phyloP scores from a whole-genome alignment of 1,284 basidiomycete genomes.

The Tremellales sp. region DNA sequence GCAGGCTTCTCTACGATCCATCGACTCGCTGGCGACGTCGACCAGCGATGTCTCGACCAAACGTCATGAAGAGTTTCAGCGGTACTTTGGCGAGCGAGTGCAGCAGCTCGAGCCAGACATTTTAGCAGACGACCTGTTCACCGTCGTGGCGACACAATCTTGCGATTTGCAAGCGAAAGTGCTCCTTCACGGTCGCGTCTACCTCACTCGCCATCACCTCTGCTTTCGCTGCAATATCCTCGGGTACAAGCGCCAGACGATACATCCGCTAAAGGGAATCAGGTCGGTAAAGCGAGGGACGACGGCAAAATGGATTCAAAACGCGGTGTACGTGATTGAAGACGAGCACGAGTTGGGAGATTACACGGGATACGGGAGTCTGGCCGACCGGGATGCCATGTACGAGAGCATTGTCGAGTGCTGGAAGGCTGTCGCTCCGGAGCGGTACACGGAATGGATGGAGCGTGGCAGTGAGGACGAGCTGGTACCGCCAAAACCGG shows the following conservation, averaged over 20 bases:
- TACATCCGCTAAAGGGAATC: conserved; percentile 16
- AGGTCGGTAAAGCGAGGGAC: conserved; percentile 17
- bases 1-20: too few species aligned
- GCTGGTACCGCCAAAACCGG: neutral
- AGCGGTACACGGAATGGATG: conserved; percentile 9
- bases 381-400: conserved; percentile 23
- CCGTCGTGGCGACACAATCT: conserved; percentile 23
- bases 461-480: neutral
- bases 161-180: conserved; percentile 20
- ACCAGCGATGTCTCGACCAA: too few species aligned
- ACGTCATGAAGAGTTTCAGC: too few species aligned
- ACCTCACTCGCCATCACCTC: conserved; percentile 22
- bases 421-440: conserved; percentile 18
- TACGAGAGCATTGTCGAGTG: conserved; percentile 12
- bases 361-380: conserved; percentile 20
- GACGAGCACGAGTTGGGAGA: conserved; percentile 3
- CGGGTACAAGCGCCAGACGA: conserved; percentile 16
- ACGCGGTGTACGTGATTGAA: conserved; percentile 17
- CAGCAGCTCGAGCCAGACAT: too few species aligned
- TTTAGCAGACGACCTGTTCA: conserved; percentile 13
- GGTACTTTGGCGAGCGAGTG: too few species aligned
- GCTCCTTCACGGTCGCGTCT: conserved; percentile 24
- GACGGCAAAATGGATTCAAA: conserved; percentile 32
- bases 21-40: too few species aligned
- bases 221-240: conserved; percentile 29